These are phyloP conservation scores for Rubia balearica DNA, from an alignment of 305 asterid genomes.

Conservation along the genomic window DNA sequence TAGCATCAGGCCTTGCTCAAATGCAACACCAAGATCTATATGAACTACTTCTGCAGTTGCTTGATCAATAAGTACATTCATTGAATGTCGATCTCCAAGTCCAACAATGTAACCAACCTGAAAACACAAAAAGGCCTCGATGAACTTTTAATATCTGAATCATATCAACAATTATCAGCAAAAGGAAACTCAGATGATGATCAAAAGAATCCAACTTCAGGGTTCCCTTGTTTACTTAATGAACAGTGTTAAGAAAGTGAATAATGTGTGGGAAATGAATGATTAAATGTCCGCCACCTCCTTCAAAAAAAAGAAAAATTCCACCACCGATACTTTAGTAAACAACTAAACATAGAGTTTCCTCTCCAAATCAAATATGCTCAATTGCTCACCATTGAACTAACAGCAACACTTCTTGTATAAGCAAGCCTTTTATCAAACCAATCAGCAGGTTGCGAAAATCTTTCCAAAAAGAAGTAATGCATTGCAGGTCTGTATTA, in stretches of 20 bases:
- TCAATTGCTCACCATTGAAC: slow-evolving; percentile 68
- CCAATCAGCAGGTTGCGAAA: slow-evolving; percentile 90
- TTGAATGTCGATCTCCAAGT: slow-evolving; percentile 96
- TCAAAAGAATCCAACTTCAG: not conserved
- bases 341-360: slow-evolving; percentile 1
- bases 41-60: slow-evolving; percentile 97
- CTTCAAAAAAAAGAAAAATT: too few relatives aligned
- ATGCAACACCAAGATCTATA: slow-evolving; percentile 97
- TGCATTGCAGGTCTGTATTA: slow-evolving; percentile 95
- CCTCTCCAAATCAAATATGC: slow-evolving; percentile 23
- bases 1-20: slow-evolving; percentile 99
- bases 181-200: not conserved
- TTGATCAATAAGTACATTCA: slow-evolving; percentile 91
- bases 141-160: not conserved
- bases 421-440: slow-evolving; percentile 96
- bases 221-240: not conserved
- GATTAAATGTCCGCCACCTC: not conserved
- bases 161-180: not conserved
- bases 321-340: not conserved
- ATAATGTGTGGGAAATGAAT: slow-evolving; percentile 6
- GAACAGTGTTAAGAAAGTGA: not conserved
- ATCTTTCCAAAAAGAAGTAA: slow-evolving; percentile 93
- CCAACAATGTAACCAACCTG: slow-evolving; percentile 99
- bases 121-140: slow-evolving; percentile 9
- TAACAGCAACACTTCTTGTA: slow-evolving; percentile 95